phyloP scores from a whole-genome alignment of 352 stramenopile species.

The Achlya hypogyna region DNA sequence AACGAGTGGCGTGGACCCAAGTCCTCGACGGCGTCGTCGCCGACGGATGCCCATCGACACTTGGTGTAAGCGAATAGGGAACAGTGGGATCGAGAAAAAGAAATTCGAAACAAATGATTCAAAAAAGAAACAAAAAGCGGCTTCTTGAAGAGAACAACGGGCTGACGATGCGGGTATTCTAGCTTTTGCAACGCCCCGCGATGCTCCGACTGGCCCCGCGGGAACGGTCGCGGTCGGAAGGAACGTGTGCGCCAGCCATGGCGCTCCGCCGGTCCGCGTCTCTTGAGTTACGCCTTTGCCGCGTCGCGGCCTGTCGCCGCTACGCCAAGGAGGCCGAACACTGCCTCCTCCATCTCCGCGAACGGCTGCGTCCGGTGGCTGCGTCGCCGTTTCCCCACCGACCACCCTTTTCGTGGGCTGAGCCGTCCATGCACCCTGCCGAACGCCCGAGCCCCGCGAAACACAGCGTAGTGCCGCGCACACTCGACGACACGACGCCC shows the following conservation, averaged over 20 bases:
- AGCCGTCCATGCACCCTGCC: neutral
- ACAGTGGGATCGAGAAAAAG: neutral
- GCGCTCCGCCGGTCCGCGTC: neutral
- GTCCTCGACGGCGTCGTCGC: too few species aligned
- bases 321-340: constrained; percentile 4
- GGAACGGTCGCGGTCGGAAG: neutral
- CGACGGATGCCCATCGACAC: neutral
- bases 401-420: neutral
- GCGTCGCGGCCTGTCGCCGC: neutral
- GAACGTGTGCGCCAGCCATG: neutral
- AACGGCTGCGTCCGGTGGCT: neutral
- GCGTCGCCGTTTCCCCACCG: neutral
- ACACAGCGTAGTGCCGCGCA: neutral
- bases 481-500: neutral
- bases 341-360: neutral
- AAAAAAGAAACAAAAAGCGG: neutral
- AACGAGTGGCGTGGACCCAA: too few species aligned
- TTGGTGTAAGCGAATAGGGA: neutral
- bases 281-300: neutral
- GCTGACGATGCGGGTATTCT: neutral
- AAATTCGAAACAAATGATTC: neutral
- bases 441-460: neutral
- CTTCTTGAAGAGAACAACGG: neutral
- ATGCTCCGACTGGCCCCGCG: neutral
- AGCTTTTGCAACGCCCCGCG: neutral